Conservation (phyloP, 2,329 filamentous ascomycete species). For the Colletotrichum sansevieriae region DNA sequence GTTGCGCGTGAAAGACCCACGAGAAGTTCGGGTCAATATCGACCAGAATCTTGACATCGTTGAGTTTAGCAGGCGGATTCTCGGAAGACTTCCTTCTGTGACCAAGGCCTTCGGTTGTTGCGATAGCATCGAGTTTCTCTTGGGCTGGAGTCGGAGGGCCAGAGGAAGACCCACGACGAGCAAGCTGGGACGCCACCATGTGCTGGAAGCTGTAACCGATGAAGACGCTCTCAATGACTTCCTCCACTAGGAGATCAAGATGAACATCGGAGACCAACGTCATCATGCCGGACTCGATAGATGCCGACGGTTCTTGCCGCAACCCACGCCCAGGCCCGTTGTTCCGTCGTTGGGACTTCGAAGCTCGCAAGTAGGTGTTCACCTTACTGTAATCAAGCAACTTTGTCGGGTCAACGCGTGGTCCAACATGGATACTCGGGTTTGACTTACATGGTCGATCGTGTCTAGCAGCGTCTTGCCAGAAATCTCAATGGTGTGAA, state of each 20-base stretch:
- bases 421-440: background rate
- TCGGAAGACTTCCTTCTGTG: constrained; percentile 19
- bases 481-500: constrained; percentile 63
- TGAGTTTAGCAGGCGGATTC: constrained; percentile 43
- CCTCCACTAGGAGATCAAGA: constrained; percentile 52
- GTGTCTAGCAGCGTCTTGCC: constrained; percentile 63
- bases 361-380: constrained; percentile 49
- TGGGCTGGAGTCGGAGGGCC: constrained; percentile 38
- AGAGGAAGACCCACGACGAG: constrained; percentile 48
- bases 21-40: constrained; percentile 60
- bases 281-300: constrained; percentile 46
- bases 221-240: constrained; percentile 56
- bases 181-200: constrained; percentile 46
- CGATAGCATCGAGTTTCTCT: constrained; percentile 41
- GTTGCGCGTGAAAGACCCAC: constrained; percentile 68
- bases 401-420: constrained; percentile 1
- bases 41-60: constrained; percentile 56
- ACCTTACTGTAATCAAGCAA: constrained; percentile 66
- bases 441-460: constrained; percentile 56
- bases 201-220: constrained; percentile 54
- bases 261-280: constrained; percentile 50
- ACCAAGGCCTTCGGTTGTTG: constrained; percentile 31
- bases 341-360: constrained; percentile 42
- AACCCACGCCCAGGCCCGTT: constrained; percentile 37
- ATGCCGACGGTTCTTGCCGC: constrained; percentile 24